phyloP scores from a whole-genome alignment of 2,329 filamentous ascomycete species.

The Microthyrium microscopicum region DNA sequence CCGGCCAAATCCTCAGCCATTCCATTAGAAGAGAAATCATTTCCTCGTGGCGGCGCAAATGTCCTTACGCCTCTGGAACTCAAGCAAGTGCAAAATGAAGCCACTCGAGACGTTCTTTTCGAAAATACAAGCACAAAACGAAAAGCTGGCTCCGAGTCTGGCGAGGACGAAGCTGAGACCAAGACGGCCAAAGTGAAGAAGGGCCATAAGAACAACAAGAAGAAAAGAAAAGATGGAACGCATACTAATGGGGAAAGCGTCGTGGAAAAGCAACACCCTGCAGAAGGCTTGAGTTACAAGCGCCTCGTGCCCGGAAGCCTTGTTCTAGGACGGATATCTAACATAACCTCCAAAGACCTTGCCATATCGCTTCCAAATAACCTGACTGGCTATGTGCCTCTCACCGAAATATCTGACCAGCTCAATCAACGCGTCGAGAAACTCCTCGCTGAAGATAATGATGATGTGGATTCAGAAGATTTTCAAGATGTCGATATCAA shows the following conservation, averaged over 20 bases:
- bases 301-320: conserved; percentile 72
- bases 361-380: conserved; percentile 82
- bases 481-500: conserved; percentile 52
- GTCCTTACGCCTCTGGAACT: conserved; percentile 84
- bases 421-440: conserved; percentile 61
- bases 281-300: conserved; percentile 8
- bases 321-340: conserved; percentile 70
- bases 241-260: conserved; percentile 26
- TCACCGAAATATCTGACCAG: conserved; percentile 76
- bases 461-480: conserved; percentile 34
- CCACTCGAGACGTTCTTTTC: conserved; percentile 78
- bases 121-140: conserved; percentile 55
- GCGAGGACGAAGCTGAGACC: conserved; percentile 27
- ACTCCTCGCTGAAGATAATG: conserved; percentile 41
- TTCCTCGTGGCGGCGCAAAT: conserved; percentile 83
- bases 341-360: conserved; percentile 65
- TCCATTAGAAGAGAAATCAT: conserved; percentile 70
- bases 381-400: conserved; percentile 70
- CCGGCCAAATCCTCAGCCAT: too few relatives aligned
- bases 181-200: conserved; percentile 23
- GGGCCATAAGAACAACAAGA: conserved; percentile 30
- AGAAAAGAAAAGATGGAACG: conserved; percentile 28
- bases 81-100: conserved; percentile 90
- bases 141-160: conserved; percentile 32
- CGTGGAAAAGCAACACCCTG: conserved; percentile 7